Base-by-base conservation (phyloP, 75 land plant species). In the Sequoiadendron giganteum region DNA sequence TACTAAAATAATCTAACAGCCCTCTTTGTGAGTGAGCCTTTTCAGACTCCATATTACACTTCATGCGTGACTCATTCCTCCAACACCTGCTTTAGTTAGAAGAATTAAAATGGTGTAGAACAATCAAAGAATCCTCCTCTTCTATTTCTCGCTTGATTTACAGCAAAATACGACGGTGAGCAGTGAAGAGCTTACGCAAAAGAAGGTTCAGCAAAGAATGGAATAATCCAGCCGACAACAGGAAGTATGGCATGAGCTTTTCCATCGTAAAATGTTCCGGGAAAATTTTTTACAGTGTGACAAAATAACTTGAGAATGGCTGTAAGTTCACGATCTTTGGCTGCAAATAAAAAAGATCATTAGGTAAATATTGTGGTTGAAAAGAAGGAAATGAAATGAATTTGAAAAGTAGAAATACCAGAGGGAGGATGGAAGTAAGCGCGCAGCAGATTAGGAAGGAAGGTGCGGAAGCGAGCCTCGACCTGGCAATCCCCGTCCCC, bases 371-470 rank as follows among this genome's bases (percentile, higher is more conserved):
- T 85, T 72, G 30, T 48, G 54, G 39, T 79, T 19, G 32, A 42
- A 25, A 76, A 73, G n/a, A 58, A 58, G 21, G 25, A 21, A 58
- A 58, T 58, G 65, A 58, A 58, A 4, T 58, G 6, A 21, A 58
- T 4, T 21, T 65, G n/a, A 65, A 65, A 65, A 65, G 30, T 85
- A 70, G 72, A 39, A 94, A 92, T 90, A 86, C 99, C 90, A 79
- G 97, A 87, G 82, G 93, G 93, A 42, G 99, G 99, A 84, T 95
- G 88, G 88, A 98, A 93, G 90, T 97, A 97, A 86, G 93, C 91
- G 54, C 94, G 95, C 70, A 98, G 99, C 55, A 98, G 97, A 86
- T 92, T 95, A 55, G 99, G 99, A 80, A 97, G 95, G 73, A 98
- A 95, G 65, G 96, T 89, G 32, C 99, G 99, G 86, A 98, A 97